phyloP scores from a whole-genome alignment of 2,329 filamentous ascomycete species.

The Pleoardoris graminearum region DNA sequence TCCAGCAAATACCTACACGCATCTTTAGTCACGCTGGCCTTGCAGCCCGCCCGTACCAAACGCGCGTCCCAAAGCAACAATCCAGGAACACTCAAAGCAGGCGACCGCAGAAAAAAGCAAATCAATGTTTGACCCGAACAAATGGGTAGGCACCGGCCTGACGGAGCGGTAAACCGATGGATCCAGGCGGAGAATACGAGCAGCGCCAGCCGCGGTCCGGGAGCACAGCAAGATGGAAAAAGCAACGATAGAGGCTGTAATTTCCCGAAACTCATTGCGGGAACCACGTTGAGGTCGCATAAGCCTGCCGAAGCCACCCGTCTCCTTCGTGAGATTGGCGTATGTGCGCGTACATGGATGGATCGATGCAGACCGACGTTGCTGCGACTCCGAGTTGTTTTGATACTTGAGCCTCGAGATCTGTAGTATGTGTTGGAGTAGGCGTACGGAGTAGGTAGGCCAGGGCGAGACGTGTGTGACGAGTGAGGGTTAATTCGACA shows the following conservation, averaged over 20 bases:
- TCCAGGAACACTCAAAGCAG: not conserved
- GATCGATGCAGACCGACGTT: not conserved
- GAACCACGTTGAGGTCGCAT: slow-evolving; percentile 20
- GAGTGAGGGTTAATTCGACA: too few relatives aligned
- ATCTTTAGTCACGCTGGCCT: not conserved
- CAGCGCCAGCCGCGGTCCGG: not conserved
- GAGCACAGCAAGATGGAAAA: not conserved
- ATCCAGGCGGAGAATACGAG: not conserved
- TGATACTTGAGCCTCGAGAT: not conserved
- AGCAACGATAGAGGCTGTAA: not conserved
- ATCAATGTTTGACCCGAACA: not conserved
- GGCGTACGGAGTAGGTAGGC: not conserved
- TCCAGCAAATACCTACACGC: not conserved
- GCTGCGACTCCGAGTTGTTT: not conserved
- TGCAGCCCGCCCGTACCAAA: not conserved
- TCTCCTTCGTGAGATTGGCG: slow-evolving; percentile 10
- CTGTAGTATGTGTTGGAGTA: not conserved
- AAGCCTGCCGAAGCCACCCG: slow-evolving; percentile 28
- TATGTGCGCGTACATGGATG: not conserved
- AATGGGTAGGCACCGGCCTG: slow-evolving; percentile 1
- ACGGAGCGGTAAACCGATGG: slow-evolving; percentile 4
- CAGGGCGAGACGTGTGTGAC: too few relatives aligned
- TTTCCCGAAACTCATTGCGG: not conserved
- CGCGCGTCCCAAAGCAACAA: not conserved
- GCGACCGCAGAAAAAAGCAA: not conserved